Evolutionary conservation across 306 rosid genomes (phyloP), one percentile per base, ranked within the genome.

Genomic region (Castanea crenata): DNA sequence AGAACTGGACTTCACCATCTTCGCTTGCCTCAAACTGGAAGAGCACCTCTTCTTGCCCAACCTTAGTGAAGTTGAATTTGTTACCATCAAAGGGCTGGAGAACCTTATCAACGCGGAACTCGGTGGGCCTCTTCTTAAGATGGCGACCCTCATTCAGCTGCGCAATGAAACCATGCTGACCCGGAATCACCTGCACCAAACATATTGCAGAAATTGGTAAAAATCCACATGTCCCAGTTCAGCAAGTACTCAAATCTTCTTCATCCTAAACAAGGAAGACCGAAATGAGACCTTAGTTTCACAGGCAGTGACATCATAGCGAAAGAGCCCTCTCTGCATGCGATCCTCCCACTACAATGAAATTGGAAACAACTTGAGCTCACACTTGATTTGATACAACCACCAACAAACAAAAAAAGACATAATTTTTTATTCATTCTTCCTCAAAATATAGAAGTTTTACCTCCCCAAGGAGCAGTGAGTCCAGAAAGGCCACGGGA

Each of bases 111-210:
- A 94, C 98, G 13, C 89, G 89, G 73, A 94, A 94, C 80, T 94
- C 98, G 0, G 98, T 94, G 41, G 98, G 98, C 55, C 98, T 85
- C 90, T 94, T 94, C 96, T 92, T 94, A 76, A 92, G 92, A 83
- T 94, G 98, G 65, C 98, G 98, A 32, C 98, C 98, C 89, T 94
- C 97, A 1, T 94, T 94, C 80, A 94, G 92, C 91, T 94, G 98
- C 54, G 98, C 98, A 20, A 94, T 81, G 87, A 94, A 94, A 63
- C 99, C 98, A 74, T 76, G 80, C 71, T 87, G 83, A 29, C 99
- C 99, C 13, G 93, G 94, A 82, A 93, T 95, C 74, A 92, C 94
- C 99, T 94, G 82, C 77, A 85, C 58, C 68, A 54, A 78, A 75
- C 12, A 72, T 57, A 62, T 41, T 77, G 49, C 67, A 69, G 49